phyloP scores from a whole-genome alignment of 1,139 yeast genomes.

The Blastobotrys petasosporus region DNA sequence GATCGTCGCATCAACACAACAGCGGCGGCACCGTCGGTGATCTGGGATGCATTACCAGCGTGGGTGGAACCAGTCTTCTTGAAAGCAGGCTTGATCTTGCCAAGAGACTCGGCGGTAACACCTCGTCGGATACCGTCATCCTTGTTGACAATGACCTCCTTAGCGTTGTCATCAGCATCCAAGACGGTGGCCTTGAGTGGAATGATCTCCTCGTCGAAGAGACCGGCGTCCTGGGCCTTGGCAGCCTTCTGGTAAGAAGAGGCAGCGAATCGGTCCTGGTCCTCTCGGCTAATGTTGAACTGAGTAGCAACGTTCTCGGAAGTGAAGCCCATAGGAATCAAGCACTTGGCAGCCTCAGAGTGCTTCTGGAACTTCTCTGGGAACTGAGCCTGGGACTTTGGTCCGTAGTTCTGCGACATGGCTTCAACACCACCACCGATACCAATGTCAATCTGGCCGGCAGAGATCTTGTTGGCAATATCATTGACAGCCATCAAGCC shows the following conservation, averaged over 20 bases:
- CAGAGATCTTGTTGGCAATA: constrained; percentile 77
- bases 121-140: constrained; percentile 93
- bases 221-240: constrained; percentile 60
- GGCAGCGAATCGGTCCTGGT: constrained; percentile 41
- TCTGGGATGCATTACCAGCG: constrained; percentile 95
- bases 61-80: constrained; percentile 75
- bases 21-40: constrained; percentile 93
- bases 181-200: constrained; percentile 49
- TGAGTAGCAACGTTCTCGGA: constrained; percentile 66
- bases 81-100: constrained; percentile 84
- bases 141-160: constrained; percentile 47
- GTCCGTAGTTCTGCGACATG: constrained; percentile 81
- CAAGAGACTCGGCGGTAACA: constrained; percentile 70
- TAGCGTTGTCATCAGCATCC: constrained; percentile 37
- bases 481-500: constrained; percentile 88
- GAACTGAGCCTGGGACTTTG: constrained; percentile 58
- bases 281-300: constrained; percentile 37
- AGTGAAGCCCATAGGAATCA: constrained; percentile 89
- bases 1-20: constrained; percentile 82
- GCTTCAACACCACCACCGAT: constrained; percentile 90
- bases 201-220: constrained; percentile 77
- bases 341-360: constrained; percentile 54
- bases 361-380: constrained; percentile 46
- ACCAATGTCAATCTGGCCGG: constrained; percentile 88
- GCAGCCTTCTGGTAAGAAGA: constrained; percentile 60